Base-by-base conservation (phyloP, 805 yeast genomes). In the Starmerella powellii region DNA sequence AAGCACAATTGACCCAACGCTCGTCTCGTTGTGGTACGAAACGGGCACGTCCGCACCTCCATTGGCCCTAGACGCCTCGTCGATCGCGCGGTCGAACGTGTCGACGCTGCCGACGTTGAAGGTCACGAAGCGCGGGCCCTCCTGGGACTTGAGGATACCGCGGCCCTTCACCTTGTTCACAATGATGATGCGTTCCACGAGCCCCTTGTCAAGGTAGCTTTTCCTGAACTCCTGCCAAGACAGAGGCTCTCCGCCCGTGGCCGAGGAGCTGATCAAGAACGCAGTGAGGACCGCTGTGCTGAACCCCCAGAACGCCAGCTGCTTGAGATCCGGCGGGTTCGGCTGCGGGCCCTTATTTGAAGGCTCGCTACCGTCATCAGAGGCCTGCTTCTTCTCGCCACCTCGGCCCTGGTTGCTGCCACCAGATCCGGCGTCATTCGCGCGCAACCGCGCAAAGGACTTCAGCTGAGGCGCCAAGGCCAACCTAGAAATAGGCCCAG, bases 141-240 rank as follows among this genome's bases (percentile, higher is more conserved):
- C 68, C 52, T 72, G 76, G 26, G 49, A 42, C 33, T 51, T 52
- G 45, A 84, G 64, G 16, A 74, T 76, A 2, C 88, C 81, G 41
- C 78, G 72, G 6, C 85, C 98, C 37, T 71, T 70, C 11, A 74
- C 66, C 54, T 80, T 80, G 64, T 91, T 88, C 24, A 84, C 76
- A 6, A 91, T 87, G 16, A 76, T 62, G 40, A 91, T 66, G 49
- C 72, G 74, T 36, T 76, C 70, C 12, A 91, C 99, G 33, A 75
- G 68, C 4, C 86, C 86, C 53, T 77, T 81, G 48, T 80, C 82
- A 46, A 91, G 67, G 55, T 78, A 78, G 36, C 77, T 69, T 4
- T 78, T 67, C 32, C 84, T 72, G 65, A 91, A 88, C 56, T 88
- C 94, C 64, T 91, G 97, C 80, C 86, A 91, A 2, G 95, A 77